A percentile compares a stretch with the other conserved stretches of the same genome.
These are phyloP conservation scores for Solioccasus polychromus DNA, from an alignment of 768 basidiomycete genomes.

Conservation along the genomic window DNA sequence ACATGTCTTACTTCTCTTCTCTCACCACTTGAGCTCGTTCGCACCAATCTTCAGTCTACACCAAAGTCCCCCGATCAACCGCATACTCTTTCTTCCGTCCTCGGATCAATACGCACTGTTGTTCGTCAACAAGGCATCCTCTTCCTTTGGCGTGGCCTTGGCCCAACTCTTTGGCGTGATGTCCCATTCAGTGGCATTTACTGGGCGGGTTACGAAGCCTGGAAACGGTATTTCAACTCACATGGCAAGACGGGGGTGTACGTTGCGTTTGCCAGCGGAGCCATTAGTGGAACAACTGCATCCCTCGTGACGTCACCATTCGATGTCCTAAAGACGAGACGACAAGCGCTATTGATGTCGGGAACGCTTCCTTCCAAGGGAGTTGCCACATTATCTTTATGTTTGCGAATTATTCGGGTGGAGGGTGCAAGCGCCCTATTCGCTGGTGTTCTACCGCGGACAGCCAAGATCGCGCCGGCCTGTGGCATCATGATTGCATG, in stretches of 20 bases:
- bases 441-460: constrained; percentile 81
- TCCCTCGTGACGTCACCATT: constrained; percentile 92
- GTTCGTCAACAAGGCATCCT: constrained; percentile 62
- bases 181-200: constrained; percentile 97
- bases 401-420: constrained; percentile 65
- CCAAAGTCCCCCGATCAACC: constrained; percentile 67
- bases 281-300: constrained; percentile 80
- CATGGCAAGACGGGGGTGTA: constrained; percentile 54
- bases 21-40: constrained; percentile 89
- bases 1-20: constrained; percentile 72
- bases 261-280: constrained; percentile 87
- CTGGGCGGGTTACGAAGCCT: constrained; percentile 91
- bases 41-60: constrained; percentile 91
- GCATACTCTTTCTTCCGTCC: constrained; percentile 74
- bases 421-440: constrained; percentile 82
- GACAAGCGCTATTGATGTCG: constrained; percentile 80
- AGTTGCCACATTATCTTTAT: constrained; percentile 59
- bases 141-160: constrained; percentile 87
- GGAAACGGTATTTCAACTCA: constrained; percentile 62
- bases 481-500: constrained; percentile 98
- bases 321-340: constrained; percentile 93
- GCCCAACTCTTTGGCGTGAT: constrained; percentile 92
- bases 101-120: constrained; percentile 56
- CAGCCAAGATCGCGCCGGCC: constrained; percentile 95
- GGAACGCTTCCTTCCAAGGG: constrained; percentile 36